Base-by-base conservation (phyloP, 164 flowering plant genomes). In the Stephania japonica region DNA sequence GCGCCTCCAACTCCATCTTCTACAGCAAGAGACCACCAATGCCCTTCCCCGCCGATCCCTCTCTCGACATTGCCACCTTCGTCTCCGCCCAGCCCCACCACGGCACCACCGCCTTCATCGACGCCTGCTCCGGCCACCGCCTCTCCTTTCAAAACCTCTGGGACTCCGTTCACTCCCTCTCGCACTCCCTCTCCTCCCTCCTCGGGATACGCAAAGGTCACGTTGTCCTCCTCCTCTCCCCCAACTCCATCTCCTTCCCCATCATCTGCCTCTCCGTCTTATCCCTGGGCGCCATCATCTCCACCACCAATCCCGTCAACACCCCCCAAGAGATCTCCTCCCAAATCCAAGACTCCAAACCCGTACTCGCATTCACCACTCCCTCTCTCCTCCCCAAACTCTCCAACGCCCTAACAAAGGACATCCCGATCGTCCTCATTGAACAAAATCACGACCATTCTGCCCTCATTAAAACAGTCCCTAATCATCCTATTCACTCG, bases 291-390 rank as follows among this genome's bases (percentile, higher is more conserved):
- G 97, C 94, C 70, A 50, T 94, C 27, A 81, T 92, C 81, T 92
- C 98, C 83, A 92, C 97, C 72, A 82, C 92, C 56, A 94, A 94
- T 72, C 98, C 98, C 6, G 88, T 92, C 82, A 92, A 94, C 87
- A 94, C 98, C 8, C 18, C 81, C 4, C 68, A 61, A 5, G 97
- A 94, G 75, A 92, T 94, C 81, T 75, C 79, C 32, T 88, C 88
- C 65, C 97, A 94, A 68, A 81, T 87, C 75, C 74, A 84, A 70
- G 95, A 94, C 72, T 94, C 98, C 10, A 84, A 85, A 4, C 92
- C 98, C 0, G 80, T 83, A 0, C 86, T 94, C 72, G 95, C 93
- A 44, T 89, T 94, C 83, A 86, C 95, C 12, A 84, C 84, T 7
- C 81, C 61, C 0, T 61, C 74, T 14, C 91, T 94, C 78, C 65